These are phyloP conservation scores for Solanum chilense DNA, from an alignment of 257 asterid species.

Conservation along the genomic window DNA sequence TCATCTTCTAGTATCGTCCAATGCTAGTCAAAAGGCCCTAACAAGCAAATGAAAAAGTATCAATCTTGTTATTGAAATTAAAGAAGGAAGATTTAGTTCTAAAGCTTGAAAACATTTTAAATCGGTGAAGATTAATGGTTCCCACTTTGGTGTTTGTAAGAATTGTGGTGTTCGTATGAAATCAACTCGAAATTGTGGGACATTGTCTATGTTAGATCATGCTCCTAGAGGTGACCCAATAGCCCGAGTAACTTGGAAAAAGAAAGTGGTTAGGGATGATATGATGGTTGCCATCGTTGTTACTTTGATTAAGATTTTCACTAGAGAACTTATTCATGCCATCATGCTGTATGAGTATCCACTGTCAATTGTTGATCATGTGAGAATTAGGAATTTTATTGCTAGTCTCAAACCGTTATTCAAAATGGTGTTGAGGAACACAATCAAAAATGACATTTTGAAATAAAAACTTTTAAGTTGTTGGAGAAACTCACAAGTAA, in stretches of 20 bases:
- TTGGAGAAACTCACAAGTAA: background rate
- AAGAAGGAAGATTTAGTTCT: too few relatives aligned
- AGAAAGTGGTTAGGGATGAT: background rate
- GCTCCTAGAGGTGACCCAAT: background rate
- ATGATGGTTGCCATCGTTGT: background rate
- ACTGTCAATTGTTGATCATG: background rate
- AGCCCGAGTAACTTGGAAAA: background rate
- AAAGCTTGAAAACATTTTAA: too few relatives aligned
- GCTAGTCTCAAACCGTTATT: background rate
- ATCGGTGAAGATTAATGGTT: too few relatives aligned
- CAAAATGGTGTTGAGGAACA: background rate
- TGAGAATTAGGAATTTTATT: background rate
- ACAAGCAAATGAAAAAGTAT: too few relatives aligned
- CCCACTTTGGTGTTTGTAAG: too few relatives aligned
- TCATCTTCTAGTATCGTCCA: too few relatives aligned
- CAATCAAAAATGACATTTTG: background rate
- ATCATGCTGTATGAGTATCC: background rate
- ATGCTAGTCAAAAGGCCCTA: too few relatives aligned
- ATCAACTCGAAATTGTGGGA: background rate
- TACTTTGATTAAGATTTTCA: background rate
- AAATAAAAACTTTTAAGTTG: background rate
- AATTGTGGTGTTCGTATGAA: too few relatives aligned
- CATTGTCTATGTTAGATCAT: background rate
- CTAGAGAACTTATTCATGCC: background rate
- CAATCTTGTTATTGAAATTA: too few relatives aligned